phyloP scores from a whole-genome alignment of 2,329 filamentous ascomycete genomes.

The Sporothrix humicola region DNA sequence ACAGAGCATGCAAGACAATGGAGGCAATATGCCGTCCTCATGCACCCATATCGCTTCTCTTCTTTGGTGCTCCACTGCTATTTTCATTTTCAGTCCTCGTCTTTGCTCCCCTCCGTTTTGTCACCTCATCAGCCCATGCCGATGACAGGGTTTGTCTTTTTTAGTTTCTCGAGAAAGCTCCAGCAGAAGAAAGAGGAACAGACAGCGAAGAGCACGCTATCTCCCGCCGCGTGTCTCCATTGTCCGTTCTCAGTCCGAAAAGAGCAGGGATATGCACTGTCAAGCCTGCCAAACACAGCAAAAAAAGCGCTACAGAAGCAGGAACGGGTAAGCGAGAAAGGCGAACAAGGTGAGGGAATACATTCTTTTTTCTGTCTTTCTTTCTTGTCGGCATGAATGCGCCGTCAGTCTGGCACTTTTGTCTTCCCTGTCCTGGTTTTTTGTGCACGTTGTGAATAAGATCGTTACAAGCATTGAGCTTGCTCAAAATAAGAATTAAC shows the following conservation, averaged over 20 bases:
- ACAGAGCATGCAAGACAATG: conserved; percentile 15
- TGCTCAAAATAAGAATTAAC: neutral
- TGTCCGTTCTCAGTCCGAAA: conserved; percentile 8
- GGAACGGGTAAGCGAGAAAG: neutral
- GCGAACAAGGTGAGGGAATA: neutral
- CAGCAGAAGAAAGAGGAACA: neutral
- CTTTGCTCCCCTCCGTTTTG: neutral
- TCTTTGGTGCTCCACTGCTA: neutral
- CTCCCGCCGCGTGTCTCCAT: conserved; percentile 3
- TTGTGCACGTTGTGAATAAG: neutral
- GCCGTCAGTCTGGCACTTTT: neutral
- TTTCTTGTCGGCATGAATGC: neutral
- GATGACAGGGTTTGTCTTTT: neutral
- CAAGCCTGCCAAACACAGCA: conserved; percentile 15
- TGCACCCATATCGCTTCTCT: neutral
- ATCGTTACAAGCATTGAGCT: too few relatives aligned
- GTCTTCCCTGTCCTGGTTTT: neutral
- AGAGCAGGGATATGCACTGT: conserved; percentile 1
- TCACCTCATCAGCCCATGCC: neutral
- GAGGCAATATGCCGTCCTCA: neutral
- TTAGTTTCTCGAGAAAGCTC: neutral
- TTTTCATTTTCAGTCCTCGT: neutral
- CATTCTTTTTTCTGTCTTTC: too few relatives aligned
- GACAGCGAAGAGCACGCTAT: neutral
- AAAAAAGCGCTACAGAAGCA: neutral